A percentile compares a stretch with the other conserved stretches of the same genome.
phyloP scores from a whole-genome alignment of 2,329 filamentous ascomycete genomes.

The Verticillium longisporum region DNA sequence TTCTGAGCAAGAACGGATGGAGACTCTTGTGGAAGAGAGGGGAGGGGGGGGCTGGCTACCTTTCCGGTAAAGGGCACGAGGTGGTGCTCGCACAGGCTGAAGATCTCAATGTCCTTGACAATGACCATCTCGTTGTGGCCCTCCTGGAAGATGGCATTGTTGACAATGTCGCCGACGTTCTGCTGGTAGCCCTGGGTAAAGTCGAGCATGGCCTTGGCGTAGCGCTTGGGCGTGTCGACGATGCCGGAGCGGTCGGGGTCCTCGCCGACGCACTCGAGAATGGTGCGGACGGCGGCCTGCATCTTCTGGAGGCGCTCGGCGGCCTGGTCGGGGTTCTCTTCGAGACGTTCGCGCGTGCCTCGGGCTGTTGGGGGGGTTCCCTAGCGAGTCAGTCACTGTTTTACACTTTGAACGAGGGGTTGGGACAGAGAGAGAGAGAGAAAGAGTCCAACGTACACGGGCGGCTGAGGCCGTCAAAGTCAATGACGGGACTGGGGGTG shows the following conservation, averaged over 20 bases:
- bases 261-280: constrained; percentile 64
- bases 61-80: constrained; percentile 95
- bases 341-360: constrained; percentile 57
- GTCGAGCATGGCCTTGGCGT: constrained; percentile 91
- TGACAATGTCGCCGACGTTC: constrained; percentile 86
- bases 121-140: constrained; percentile 97
- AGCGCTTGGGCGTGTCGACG: constrained; percentile 69
- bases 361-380: constrained; percentile 30
- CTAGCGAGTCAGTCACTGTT: constrained; percentile 10
- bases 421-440: background rate
- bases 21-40: background rate
- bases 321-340: constrained; percentile 47
- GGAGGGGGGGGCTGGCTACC: constrained; percentile 37
- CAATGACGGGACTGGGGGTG: constrained; percentile 51
- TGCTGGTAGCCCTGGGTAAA: constrained; percentile 97
- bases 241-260: constrained; percentile 60
- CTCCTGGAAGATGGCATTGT: constrained; percentile 90
- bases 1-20: too few species aligned
- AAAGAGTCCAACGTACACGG: constrained; percentile 35
- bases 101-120: constrained; percentile 94
- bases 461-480: constrained; percentile 55
- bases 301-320: constrained; percentile 49
- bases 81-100: constrained; percentile 93
- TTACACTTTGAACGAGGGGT: too few species aligned
- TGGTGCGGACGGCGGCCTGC: constrained; percentile 55